Evolutionary conservation across 2,329 filamentous ascomycete species (phyloP).

Genomic region (Parafenestella ontariensis): DNA sequence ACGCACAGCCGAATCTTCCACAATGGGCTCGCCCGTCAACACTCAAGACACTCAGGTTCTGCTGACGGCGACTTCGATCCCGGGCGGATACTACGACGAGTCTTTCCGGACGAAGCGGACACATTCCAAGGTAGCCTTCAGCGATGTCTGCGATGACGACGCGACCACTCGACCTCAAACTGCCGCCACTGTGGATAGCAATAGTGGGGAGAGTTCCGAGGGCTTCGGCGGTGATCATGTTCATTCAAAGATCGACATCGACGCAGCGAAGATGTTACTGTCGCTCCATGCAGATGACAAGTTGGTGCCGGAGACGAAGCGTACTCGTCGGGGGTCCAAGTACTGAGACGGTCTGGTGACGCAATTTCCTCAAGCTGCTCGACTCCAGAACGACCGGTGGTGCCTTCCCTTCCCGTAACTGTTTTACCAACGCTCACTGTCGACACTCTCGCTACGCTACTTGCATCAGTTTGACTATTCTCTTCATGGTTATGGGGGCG

Average conservation of each 20-base stretch:
- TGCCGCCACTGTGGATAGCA: slow-evolving; percentile 5
- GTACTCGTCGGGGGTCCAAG: slow-evolving; percentile 38
- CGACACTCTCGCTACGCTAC: slow-evolving; percentile 16
- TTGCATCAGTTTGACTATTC: slow-evolving; percentile 7
- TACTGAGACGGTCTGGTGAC: slow-evolving; percentile 14
- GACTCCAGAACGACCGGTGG: slow-evolving; percentile 4
- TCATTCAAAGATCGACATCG: slow-evolving; percentile 32
- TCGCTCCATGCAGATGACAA: slow-evolving; percentile 36
- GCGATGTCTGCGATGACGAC: slow-evolving; percentile 4
- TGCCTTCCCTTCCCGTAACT: slow-evolving; percentile 12
- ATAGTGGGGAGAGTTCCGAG: slow-evolving; percentile 5
- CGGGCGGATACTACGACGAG: slow-evolving; percentile 11
- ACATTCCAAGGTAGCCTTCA: slow-evolving; percentile 29
- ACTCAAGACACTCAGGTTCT: slow-evolving; percentile 4
- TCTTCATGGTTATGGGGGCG: slow-evolving; percentile 7
- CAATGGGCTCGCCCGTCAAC: slow-evolving; percentile 16
- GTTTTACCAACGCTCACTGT: slow-evolving; percentile 18
- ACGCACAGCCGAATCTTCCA: slow-evolving; percentile 13
- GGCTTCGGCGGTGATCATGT: slow-evolving; percentile 7
- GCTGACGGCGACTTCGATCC: slow-evolving; percentile 22
- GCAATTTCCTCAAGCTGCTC: slow-evolving; percentile 1
- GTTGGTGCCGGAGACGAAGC: slow-evolving; percentile 31
- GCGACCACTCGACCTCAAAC: slow-evolving; percentile 10
- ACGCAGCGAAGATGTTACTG: slow-evolving; percentile 48
- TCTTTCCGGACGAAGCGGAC: slow-evolving; percentile 34